Conservation (phyloP, 306 rosid species). For the Pterocarpus santalinus region DNA sequence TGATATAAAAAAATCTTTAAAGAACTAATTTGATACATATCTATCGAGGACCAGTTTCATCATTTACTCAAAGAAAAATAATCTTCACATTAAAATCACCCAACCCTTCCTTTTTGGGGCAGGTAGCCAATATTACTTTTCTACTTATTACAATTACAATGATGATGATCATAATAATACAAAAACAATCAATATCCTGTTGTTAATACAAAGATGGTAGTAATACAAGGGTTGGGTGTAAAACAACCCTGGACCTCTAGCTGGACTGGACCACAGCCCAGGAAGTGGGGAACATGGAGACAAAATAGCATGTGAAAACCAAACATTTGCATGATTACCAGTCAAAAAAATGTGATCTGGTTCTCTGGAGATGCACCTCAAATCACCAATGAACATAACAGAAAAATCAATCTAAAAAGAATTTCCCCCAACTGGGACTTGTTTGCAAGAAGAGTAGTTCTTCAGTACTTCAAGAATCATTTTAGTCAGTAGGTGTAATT, state of each 20-base stretch:
- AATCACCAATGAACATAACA: constrained; percentile 33
- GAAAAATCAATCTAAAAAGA: constrained; percentile 39
- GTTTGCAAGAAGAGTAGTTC: constrained; percentile 39
- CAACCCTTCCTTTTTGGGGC: neutral
- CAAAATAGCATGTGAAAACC: constrained; percentile 20
- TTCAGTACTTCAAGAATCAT: constrained; percentile 33
- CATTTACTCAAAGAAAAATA: neutral
- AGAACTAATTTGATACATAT: no score
- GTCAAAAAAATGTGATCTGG: constrained; percentile 37
- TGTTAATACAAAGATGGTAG: constrained; percentile 27
- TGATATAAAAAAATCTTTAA: no score
- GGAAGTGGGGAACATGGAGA: constrained; percentile 12
- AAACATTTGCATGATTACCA: constrained; percentile 7
- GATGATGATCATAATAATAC: constrained; percentile 3
- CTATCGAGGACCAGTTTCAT: no score
- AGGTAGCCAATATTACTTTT: constrained; percentile 3
- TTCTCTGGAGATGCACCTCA: constrained; percentile 29
- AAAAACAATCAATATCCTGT: constrained; percentile 10
- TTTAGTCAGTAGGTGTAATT: constrained; percentile 31
- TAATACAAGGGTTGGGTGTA: constrained; percentile 13
- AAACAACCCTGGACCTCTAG: constrained; percentile 25
- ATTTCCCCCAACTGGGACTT: constrained; percentile 29
- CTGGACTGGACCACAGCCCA: constrained; percentile 29
- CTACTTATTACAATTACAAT: constrained; percentile 11
- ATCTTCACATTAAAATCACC: constrained; percentile 26